These are phyloP conservation scores for Prunus davidiana DNA, from an alignment of 306 rosid genomes.

Conservation along the genomic window DNA sequence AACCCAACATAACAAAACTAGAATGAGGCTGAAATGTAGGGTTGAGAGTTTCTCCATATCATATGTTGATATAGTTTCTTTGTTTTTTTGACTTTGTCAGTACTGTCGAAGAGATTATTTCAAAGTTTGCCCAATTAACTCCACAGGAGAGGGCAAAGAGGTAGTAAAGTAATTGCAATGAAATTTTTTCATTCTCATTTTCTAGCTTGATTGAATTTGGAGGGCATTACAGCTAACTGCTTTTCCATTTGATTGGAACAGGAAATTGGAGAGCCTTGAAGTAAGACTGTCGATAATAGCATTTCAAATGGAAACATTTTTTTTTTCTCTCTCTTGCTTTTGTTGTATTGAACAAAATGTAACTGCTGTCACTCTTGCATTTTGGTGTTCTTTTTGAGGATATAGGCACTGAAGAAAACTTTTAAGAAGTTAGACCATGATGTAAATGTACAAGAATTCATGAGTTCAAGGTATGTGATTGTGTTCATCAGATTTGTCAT, in stretches of 20 bases:
- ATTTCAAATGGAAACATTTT: slow-evolving; percentile 15
- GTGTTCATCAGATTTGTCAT: slow-evolving; percentile 15
- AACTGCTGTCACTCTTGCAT: slow-evolving; percentile 5
- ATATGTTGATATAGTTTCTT: neutral
- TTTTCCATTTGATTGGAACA: slow-evolving; percentile 39
- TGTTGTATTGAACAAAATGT: neutral
- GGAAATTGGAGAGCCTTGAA: slow-evolving; percentile 85
- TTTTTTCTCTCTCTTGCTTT: slow-evolving; percentile 29
- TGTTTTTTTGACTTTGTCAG: neutral
- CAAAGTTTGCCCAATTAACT: slow-evolving; percentile 57
- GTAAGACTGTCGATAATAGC: slow-evolving; percentile 36
- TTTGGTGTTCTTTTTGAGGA: slow-evolving; percentile 28
- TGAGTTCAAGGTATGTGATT: slow-evolving; percentile 36
- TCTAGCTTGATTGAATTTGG: slow-evolving; percentile 19
- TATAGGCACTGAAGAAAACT: slow-evolving; percentile 72
- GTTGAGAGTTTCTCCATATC: neutral
- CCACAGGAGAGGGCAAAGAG: slow-evolving; percentile 84
- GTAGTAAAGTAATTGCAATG: slow-evolving; percentile 41
- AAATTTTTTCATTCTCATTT: slow-evolving; percentile 4
- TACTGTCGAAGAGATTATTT: slow-evolving; percentile 31
- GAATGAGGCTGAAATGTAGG: neutral
- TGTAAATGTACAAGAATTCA: slow-evolving; percentile 25
- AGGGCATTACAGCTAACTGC: slow-evolving; percentile 23
- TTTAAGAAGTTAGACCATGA: slow-evolving; percentile 83
- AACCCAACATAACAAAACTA: neutral